A percentile compares a stretch with the other conserved stretches of the same genome.
Evolutionary conservation across 805 yeast species (phyloP).

Genomic region (Wickerhamia fluorescens): DNA sequence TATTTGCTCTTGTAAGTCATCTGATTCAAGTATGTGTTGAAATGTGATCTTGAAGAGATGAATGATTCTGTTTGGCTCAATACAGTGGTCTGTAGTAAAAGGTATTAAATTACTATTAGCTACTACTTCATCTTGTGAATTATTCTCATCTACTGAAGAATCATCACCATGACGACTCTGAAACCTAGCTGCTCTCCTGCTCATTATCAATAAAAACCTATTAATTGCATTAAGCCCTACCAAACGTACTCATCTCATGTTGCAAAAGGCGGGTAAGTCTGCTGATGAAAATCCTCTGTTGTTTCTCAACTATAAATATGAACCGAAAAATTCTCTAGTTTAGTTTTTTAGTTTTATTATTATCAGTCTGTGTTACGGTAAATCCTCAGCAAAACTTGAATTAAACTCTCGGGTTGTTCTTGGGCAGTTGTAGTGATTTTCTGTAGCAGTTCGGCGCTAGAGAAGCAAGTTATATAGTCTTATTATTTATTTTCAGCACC

Average conservation of each 20-base stretch:
- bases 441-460: slow-evolving; percentile 67
- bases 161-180: slow-evolving; percentile 14
- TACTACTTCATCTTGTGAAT: not conserved
- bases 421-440: slow-evolving; percentile 26
- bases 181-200: slow-evolving; percentile 25
- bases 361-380: slow-evolving; percentile 50
- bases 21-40: slow-evolving; percentile 25
- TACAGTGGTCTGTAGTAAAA: slow-evolving; percentile 18
- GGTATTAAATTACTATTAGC: slow-evolving; percentile 21
- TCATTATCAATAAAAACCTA: slow-evolving; percentile 16
- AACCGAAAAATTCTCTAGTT: not conserved
- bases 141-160: slow-evolving; percentile 1
- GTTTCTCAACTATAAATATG: slow-evolving; percentile 8
- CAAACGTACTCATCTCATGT: too few species aligned
- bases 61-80: slow-evolving; percentile 30
- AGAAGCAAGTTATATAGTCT: slow-evolving; percentile 45
- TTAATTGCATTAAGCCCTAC: too few species aligned
- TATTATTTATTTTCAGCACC: slow-evolving; percentile 5
- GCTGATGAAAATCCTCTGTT: too few species aligned
- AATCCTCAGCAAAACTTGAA: slow-evolving; percentile 31
- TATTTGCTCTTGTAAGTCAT: slow-evolving; percentile 36
- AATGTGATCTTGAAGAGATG: slow-evolving; percentile 30
- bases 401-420: slow-evolving; percentile 26
- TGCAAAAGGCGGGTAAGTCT: slow-evolving; percentile 11
- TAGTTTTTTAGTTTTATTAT: slow-evolving; percentile 2